Percentiles rank a stretch among this genome's conserved stretches.
These are phyloP conservation scores for Hirsutella minnesotensis DNA, from an alignment of 2,329 filamentous ascomycete species.

Conservation along the genomic window DNA sequence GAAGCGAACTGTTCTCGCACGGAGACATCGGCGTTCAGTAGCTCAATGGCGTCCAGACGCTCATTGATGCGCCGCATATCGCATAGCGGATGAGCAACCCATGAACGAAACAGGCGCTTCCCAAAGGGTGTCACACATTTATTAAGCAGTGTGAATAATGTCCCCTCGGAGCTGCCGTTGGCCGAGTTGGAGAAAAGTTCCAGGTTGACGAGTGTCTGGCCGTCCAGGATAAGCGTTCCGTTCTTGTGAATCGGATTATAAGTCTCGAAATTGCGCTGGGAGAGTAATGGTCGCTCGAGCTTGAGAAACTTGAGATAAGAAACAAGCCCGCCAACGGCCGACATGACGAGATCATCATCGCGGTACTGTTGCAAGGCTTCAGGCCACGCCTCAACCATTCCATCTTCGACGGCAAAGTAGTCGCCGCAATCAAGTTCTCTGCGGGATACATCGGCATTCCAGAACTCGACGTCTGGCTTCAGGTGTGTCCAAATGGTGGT, in stretches of 20 bases:
- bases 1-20: constrained; percentile 81
- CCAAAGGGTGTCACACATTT: constrained; percentile 93
- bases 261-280: constrained; percentile 79
- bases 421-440: constrained; percentile 69
- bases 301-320: constrained; percentile 81
- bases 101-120: constrained; percentile 89
- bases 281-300: constrained; percentile 76
- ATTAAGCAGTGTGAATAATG: constrained; percentile 82
- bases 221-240: constrained; percentile 83
- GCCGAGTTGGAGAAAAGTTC: constrained; percentile 91
- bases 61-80: constrained; percentile 84
- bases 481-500: constrained; percentile 93
- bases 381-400: constrained; percentile 60
- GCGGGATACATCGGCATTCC: constrained; percentile 70
- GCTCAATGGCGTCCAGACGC: constrained; percentile 84
- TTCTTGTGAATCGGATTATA: constrained; percentile 89
- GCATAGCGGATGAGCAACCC: constrained; percentile 91
- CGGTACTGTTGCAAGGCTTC: constrained; percentile 57
- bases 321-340: constrained; percentile 76
- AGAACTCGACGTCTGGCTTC: constrained; percentile 81
- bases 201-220: constrained; percentile 94
- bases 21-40: constrained; percentile 71
- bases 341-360: constrained; percentile 77
- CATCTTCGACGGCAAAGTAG: constrained; percentile 59
- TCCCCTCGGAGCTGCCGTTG: constrained; percentile 75